Evolutionary conservation across 768 basidiomycete species (phyloP), one percentile per base, ranked within the genome.

Genomic region (Sistotremastrum niveocremeum): DNA sequence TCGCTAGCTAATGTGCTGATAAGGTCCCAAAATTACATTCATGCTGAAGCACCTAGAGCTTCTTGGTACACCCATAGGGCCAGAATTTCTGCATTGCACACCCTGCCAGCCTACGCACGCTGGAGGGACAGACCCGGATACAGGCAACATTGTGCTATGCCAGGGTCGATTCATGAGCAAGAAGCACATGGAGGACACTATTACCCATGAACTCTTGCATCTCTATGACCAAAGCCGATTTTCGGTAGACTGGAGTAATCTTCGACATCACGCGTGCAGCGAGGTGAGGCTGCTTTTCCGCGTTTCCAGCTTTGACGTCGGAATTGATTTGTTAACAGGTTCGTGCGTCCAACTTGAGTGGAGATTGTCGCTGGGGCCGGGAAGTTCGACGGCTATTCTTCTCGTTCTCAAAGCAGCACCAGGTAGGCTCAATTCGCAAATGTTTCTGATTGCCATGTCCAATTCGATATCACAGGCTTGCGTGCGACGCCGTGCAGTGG

Each of bases 191-290:
- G 91, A 98, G 62, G 77, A 88, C 56, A 94, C 93, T 32, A 67
- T 99, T 34, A 74, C 84, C 20, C 95, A 99, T 57, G 95, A 99
- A 60, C 74, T 98, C 40, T 65, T 98, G 29, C 95, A 98, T 58
- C 80, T 90, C 74, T 98, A 86, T 59, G 95, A 99, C 61, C 86
- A 94, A 51, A 85, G 87, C 64, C 79, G 79, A 62, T 98, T 98
- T 67, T 86, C 89, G 50, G 84, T 95, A 1, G 79, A 95, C 60
- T 95, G 88, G 91, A 63, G 62, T 41, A 84, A 98, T 62, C 59
- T 98, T 46, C 67, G 89, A 48, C 91, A 95, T 66, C 90, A 95
- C 59, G 95, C 94, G 3, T 99, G 95, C 61, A 90, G 85, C 57
- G 94, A 98, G 77, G 94, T 94, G 52, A 56, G 79, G n/a, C 7